A percentile compares a stretch with the other conserved stretches of the same genome.
Evolutionary conservation across 2,329 filamentous ascomycete species (phyloP).

Genomic region (Aspergillus amoenus): DNA sequence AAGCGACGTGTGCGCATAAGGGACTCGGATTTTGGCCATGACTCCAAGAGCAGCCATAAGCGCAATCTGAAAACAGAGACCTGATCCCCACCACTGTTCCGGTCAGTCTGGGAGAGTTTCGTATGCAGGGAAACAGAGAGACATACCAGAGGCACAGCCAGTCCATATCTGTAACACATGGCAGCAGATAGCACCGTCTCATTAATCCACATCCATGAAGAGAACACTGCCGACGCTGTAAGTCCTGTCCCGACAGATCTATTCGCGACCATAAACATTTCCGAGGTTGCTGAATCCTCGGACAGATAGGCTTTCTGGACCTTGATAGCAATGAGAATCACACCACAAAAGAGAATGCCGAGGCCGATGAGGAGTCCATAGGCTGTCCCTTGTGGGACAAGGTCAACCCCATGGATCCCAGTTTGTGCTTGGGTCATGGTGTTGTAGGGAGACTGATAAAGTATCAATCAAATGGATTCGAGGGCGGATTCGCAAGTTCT

Average conservation of each 20-base stretch:
- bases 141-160: constrained; percentile 36
- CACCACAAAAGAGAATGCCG: constrained; percentile 47
- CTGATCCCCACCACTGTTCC: constrained; percentile 38
- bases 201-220: constrained; percentile 43
- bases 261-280: constrained; percentile 44
- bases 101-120: not conserved
- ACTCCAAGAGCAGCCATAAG: constrained; percentile 52
- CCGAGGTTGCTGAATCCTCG: constrained; percentile 40
- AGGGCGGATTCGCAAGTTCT: not conserved
- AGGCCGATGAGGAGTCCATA: constrained; percentile 53
- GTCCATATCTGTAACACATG: constrained; percentile 35
- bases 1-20: constrained; percentile 52
- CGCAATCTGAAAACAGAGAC: constrained; percentile 50
- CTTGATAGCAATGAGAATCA: constrained; percentile 49
- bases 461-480: not conserved
- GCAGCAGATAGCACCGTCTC: constrained; percentile 36
- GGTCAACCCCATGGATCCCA: constrained; percentile 8
- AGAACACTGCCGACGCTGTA: constrained; percentile 39
- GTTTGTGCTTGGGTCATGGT: constrained; percentile 3
- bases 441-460: not conserved
- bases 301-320: constrained; percentile 40
- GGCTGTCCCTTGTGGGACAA: constrained; percentile 30
- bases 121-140: not conserved
- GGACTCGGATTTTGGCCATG: constrained; percentile 50
- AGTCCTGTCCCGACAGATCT: constrained; percentile 38